Evolutionary conservation across 768 basidiomycete species (phyloP), one percentile per base, ranked within the genome.

Genomic region (Rubroboletus pulcherrimus): DNA sequence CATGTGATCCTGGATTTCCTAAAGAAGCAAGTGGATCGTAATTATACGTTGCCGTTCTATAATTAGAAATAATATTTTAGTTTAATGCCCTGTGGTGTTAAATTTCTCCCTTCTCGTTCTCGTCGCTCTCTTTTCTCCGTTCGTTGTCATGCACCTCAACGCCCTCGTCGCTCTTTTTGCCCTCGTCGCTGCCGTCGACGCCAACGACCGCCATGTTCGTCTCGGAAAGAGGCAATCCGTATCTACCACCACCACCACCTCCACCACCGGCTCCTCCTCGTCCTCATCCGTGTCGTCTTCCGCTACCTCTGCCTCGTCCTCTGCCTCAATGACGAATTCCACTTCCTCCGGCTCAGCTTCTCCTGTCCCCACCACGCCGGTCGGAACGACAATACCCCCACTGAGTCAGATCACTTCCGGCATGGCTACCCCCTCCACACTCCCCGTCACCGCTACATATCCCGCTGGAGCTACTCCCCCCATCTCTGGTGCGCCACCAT

Each of bases 391-490:
- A 5, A 76, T 86, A 31, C 88, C 85, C 15, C 79, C 86, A 6
- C 71, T 90, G 44, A 78, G 73, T 24, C 73, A 71, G 49, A 82
- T 91, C 47, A 82, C 78, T 1, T 80, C 78, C 35, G 87, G 86
- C 51, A 87, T 87, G 84, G 71, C 86, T 5, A 72, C 80, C 7
- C 75, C 76, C 7, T 57, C 80, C 3, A 77, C 81, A 0, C 74
- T 79, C 1, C 65, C 81, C 1, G 72, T 82, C 17, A 74, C 82
- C 4, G 67, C 80, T 3, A 84, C 84, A 0, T 87, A 73, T 61
- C 35, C 79, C 0, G 70, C 84, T 40, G 90, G 90, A 2, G 81
- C 84, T 30, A 75, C 76, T 0, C 80, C 86, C 3, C 82, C 87
- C 1, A 73, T 87, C 40, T 63, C 81, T 33, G 86, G 87, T 55